A percentile compares a stretch with the other conserved stretches of the same genome.
phyloP scores from a whole-genome alignment of 305 asterid species.

The Fraxinus dipetala region DNA sequence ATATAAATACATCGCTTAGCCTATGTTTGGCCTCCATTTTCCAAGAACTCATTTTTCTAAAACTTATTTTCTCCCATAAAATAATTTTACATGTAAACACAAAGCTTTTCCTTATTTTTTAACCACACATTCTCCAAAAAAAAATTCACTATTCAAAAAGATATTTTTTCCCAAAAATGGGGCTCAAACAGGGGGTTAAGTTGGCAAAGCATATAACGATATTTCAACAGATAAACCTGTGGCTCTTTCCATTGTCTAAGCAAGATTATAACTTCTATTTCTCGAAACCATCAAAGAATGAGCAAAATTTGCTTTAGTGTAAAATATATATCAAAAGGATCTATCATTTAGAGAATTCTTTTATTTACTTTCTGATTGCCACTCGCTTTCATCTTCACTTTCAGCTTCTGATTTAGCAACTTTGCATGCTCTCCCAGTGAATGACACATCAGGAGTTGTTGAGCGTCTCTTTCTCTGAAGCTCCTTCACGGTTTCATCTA shows the following conservation, averaged over 20 bases:
- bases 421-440: conserved; percentile 79
- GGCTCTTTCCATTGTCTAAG: too few species aligned
- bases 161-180: too few species aligned
- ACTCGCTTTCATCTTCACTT: conserved; percentile 79
- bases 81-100: too few species aligned
- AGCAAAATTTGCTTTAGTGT: not conserved
- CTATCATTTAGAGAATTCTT: conserved; percentile 20
- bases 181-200: not conserved
- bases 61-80: too few species aligned
- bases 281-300: not conserved
- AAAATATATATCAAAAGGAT: conserved; percentile 14
- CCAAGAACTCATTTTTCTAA: too few species aligned
- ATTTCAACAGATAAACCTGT: not conserved
- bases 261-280: not conserved
- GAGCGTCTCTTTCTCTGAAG: conserved; percentile 89
- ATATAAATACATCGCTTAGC: not conserved
- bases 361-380: conserved; percentile 77
- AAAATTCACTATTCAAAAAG: too few species aligned
- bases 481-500: conserved; percentile 83
- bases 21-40: too few species aligned
- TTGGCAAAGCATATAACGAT: not conserved
- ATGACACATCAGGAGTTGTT: conserved; percentile 66
- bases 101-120: too few species aligned
- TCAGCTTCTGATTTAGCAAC: conserved; percentile 67
- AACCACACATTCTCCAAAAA: too few species aligned